Base-by-base conservation (phyloP, 306 rosid genomes). In the Lathyrus tuberosus region DNA sequence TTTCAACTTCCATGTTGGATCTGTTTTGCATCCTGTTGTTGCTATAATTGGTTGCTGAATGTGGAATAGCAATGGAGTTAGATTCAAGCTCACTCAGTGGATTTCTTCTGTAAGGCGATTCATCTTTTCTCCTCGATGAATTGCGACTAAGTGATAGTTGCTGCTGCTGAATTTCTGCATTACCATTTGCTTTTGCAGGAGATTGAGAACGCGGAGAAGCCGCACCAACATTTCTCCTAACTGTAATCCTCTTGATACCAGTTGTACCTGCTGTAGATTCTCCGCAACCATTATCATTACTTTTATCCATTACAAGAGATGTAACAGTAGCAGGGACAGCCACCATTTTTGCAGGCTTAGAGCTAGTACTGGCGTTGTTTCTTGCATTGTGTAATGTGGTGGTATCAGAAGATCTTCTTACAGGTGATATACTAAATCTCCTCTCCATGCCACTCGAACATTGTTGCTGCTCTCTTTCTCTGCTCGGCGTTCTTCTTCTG, bases 261-360 rank as follows among this genome's bases (percentile, higher is more conserved):
- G 73, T 66, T 28, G 61, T 47, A 13, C 85, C 44, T 3, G 78
- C 82, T 43, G 88, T 71, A 60, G 81, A 71, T 53, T 82, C 94
- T 7, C 82, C 85, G 30, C 56, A 30, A 20, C 33, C 78, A 57
- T 72, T 84, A 67, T 79, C 82, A 83, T 84, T 89, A 77, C 86
- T 86, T 85, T 85, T 89, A 77, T 89, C 95, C 96, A 83, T 81
- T 67, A 77, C 91, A 67, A 82, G 24, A 4, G 91, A 90, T 78
- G 92, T 62, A 73, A 93, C 91, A 30, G 97, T 84, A 5, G 99
- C 88, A 5, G 99, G 99, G 0, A 91, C 96, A 10, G 97, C 83
- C 24, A 94, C 92, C 99, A 94, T 83, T 78, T 94, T 94, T 3
- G 87, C 95, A 5, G 96, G 97, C 73, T 78, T 85, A 62, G 73